Conservation (phyloP, 2,329 filamentous ascomycete genomes). For the Botrytis elliptica region DNA sequence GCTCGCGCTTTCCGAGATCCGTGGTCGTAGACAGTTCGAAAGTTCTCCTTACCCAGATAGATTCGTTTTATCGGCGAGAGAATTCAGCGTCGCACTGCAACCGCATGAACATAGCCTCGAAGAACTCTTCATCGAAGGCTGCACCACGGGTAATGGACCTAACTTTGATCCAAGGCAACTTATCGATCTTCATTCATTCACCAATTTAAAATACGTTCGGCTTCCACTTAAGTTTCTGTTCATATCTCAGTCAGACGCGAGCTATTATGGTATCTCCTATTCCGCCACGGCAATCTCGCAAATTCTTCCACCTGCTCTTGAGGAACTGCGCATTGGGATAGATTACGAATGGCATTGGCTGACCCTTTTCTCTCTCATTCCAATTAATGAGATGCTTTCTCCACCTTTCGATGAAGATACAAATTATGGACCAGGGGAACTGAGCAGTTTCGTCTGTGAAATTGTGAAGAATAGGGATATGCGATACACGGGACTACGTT, state of each 20-base stretch:
- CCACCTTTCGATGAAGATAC: fast-evolving
- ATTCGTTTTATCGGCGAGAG: background rate
- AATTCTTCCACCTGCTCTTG: background rate
- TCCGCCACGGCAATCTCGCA: background rate
- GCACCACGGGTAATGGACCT: too few species aligned
- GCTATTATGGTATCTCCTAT: background rate
- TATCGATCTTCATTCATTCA: background rate
- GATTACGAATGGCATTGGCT: background rate
- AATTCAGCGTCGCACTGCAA: background rate
- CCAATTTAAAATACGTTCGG: background rate
- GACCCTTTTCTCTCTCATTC: background rate
- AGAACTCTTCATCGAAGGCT: background rate
- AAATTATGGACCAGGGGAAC: background rate
- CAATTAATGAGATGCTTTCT: background rate
- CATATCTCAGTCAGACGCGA: background rate
- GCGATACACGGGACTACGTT: background rate
- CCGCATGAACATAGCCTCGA: background rate
- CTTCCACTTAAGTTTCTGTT: background rate
- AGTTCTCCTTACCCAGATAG: background rate
- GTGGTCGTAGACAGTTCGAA: too few species aligned
- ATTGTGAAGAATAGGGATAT: background rate
- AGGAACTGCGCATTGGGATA: background rate
- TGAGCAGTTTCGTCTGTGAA: background rate
- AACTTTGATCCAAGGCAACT: background rate
- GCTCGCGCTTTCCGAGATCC: too few species aligned